Base-by-base conservation (phyloP, 306 rosid species). In the Sechiopsis laciniata region DNA sequence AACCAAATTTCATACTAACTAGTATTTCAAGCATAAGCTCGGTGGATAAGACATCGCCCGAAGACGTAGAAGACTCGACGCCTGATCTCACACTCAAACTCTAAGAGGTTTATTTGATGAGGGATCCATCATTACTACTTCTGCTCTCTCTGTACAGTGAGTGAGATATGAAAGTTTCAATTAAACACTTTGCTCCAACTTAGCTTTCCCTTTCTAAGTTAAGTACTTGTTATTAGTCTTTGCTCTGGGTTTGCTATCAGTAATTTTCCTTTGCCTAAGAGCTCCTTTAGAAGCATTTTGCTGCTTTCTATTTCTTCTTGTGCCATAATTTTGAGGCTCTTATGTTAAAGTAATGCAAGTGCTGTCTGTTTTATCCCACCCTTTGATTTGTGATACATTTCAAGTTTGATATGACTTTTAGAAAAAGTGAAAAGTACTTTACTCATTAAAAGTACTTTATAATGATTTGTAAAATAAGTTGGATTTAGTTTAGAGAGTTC, bases 61-160 rank as follows among this genome's bases (percentile, higher is more conserved):
- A 71, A 69, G 88, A 84, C 20, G 63, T 63, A 58, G 86, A 83
- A 59, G 69, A 80, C 78, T 76, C 91, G 24, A 82, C 86, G 74
- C 97, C 91, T 46, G 97, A 92, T 77, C 88, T 92, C 76, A 90
- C 95, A 19, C 76, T 92, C 80, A 92, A 87, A 82, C 97, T 92
- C 57, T 92, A 81, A 88, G 62, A 69, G 79, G 65, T 19, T 63
- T 35, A 6, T 16, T 37, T 63, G 50, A 63, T 35, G 8, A 61
- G 10, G 13, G 61, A 32, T 65, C 54, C 51, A 61, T 72, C 69
- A 81, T 79, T 74, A 69, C 76, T 77, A 22, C 42, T 35, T 67
- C 69, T 73, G 67, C 65, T 74, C 80, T 75, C 81, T 51, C 77
- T 87, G 90, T 88, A 88, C 75, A 74, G 87, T 82, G 32, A 17